phyloP scores from a whole-genome alignment of 202 grass and related monocot genomes.

The Schoenoplectus tabernaemontani region DNA sequence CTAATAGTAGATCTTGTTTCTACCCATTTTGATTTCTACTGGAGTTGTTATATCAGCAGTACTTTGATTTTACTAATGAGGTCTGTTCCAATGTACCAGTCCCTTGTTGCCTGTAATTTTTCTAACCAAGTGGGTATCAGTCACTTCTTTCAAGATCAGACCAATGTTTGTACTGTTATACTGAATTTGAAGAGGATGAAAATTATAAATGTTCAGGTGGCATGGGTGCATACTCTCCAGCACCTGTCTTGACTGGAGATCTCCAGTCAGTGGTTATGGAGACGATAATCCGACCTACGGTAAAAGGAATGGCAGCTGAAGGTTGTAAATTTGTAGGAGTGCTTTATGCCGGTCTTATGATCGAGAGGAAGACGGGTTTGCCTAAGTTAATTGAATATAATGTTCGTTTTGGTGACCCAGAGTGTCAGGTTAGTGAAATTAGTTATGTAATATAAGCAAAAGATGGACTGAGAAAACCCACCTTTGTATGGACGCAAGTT shows the following conservation, averaged over 20 bases:
- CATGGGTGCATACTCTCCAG: conserved; percentile 94
- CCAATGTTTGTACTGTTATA: background rate
- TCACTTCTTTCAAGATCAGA: background rate
- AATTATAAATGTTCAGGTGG: conserved; percentile 33
- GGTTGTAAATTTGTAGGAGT: conserved; percentile 80
- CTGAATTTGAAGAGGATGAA: background rate
- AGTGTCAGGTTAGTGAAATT: conserved; percentile 71
- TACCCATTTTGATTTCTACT: background rate
- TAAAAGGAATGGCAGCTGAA: conserved; percentile 84
- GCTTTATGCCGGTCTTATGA: conserved; percentile 89
- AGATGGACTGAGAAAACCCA: background rate
- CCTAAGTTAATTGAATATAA: conserved; percentile 94
- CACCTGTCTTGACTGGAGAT: conserved; percentile 58
- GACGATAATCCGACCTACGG: conserved; percentile 68
- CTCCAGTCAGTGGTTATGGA: conserved; percentile 68
- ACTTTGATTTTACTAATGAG: background rate
- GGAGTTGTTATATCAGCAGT: background rate
- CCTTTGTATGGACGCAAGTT: background rate
- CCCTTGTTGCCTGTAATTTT: background rate
- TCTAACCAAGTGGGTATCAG: background rate
- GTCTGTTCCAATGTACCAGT: background rate
- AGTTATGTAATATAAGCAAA: background rate
- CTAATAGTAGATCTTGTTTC: background rate
- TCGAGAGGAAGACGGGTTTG: conserved; percentile 68
- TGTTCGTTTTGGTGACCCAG: conserved; percentile 83